These are phyloP conservation scores for Cinnamomum micranthum DNA, from an alignment of 164 flowering plant genomes.

Conservation along the genomic window DNA sequence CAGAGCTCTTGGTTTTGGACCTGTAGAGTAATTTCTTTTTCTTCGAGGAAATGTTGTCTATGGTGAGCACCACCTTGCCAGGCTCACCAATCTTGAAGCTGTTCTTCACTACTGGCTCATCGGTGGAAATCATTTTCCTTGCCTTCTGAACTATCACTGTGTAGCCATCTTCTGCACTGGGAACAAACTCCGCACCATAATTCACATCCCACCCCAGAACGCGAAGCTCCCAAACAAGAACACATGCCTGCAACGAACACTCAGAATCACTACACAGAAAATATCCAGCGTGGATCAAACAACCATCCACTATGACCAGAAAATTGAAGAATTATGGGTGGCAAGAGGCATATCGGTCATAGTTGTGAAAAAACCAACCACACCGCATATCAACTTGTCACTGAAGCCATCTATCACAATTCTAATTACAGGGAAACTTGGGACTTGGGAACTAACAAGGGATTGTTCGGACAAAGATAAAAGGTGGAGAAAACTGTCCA, in stretches of 20 bases:
- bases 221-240: conserved; percentile 68
- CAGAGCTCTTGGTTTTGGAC: conserved; percentile 56
- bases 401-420: too few relatives aligned
- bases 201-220: conserved; percentile 82
- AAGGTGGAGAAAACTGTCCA: too few relatives aligned
- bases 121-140: conserved; percentile 47
- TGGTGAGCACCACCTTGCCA: conserved; percentile 71
- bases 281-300: not conserved
- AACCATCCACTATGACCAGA: too few relatives aligned
- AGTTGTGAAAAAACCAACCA: not conserved
- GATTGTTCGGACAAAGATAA: too few relatives aligned
- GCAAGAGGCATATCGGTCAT: not conserved
- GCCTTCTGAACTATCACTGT: conserved; percentile 66
- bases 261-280: too few relatives aligned
- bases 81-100: conserved; percentile 69
- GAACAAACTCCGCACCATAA: conserved; percentile 76
- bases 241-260: conserved; percentile 33
- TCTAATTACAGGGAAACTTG: too few relatives aligned
- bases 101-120: conserved; percentile 52
- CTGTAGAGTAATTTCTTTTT: conserved; percentile 88
- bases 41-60: conserved; percentile 77
- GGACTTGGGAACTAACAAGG: too few relatives aligned
- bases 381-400: too few relatives aligned
- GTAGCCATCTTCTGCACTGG: conserved; percentile 59
- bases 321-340: too few relatives aligned